Base-by-base conservation (phyloP, 2,329 filamentous ascomycete genomes). In the Arthrobotrys megalospora region DNA sequence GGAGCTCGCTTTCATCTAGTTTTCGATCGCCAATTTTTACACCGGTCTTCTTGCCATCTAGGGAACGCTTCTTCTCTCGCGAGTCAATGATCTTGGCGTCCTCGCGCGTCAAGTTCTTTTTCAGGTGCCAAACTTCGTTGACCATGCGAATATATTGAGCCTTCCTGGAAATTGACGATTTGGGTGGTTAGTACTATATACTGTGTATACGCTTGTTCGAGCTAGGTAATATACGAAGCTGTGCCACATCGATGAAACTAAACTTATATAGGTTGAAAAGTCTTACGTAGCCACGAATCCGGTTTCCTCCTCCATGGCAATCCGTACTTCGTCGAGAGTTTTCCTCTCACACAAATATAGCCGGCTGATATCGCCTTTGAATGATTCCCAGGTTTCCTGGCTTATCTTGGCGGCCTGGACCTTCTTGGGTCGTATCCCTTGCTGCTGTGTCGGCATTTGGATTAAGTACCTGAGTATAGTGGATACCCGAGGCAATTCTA, bases 81-180 rank as follows among this genome's bases (percentile, higher is more conserved):
- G 24, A 19, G 7, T 60, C 50, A 19, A 68, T 58, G 24, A 41
- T 1, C 12, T 58, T 19, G 12, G 58, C 12, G 16, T 67, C 24
- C 2, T 53, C 19, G 2, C 3, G 12, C 2, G 19, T 67, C 6
- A 67, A 12, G 19, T 68, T 68, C 19, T 68, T 68, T 10, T 68
- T 60, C 1, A 68, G 19, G 5, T 19, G 8, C 50, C 65, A 68
- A 24, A 68, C 36, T 24, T 43, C 47, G 16, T 58, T 68, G 34
- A 68, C 50, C 50, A 60, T 60, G 6, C 65, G 48, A 10, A 58
- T 60, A 38, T 68, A 68, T 24, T 68, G 65, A 8, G 48, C 21
- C 7, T 24, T 43, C 11, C 50, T 68, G 16, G 34, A 16, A 28
- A 19, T 14, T 14, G 1, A 19, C 24, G 11, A 60, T 41, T 24